Percentiles rank a stretch among this genome's conserved stretches.
These are phyloP conservation scores for Leccinum longicurvipes DNA, from an alignment of 768 basidiomycete genomes.

Conservation along the genomic window DNA sequence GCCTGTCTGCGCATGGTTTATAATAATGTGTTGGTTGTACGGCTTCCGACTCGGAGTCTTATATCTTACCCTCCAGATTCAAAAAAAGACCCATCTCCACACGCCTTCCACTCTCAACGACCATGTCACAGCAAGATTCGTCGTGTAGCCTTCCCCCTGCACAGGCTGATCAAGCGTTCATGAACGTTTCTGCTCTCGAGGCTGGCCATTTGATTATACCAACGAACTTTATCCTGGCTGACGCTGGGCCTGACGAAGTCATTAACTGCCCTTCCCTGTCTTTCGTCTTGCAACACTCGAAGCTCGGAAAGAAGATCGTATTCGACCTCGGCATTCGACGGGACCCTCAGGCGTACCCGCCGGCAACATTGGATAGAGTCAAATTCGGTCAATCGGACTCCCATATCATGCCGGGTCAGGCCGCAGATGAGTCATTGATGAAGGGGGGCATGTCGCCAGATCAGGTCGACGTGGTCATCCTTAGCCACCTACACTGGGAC, in stretches of 20 bases:
- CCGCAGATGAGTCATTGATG: slow-evolving; percentile 44
- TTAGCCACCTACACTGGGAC: slow-evolving; percentile 55
- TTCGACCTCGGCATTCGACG: slow-evolving; percentile 56
- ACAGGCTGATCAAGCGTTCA: slow-evolving; percentile 43
- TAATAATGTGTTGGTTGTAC: background rate
- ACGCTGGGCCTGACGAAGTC: background rate
- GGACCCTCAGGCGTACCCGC: slow-evolving; percentile 41
- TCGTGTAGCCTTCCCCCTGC: slow-evolving; percentile 1
- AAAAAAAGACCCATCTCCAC: background rate
- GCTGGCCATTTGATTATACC: slow-evolving; percentile 32
- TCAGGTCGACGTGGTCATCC: slow-evolving; percentile 41
- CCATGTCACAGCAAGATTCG: background rate
- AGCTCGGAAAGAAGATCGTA: slow-evolving; percentile 35
- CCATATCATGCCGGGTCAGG: slow-evolving; percentile 21
- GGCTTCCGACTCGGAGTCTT: background rate
- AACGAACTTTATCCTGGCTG: background rate
- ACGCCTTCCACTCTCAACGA: background rate
- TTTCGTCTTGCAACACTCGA: slow-evolving; percentile 50
- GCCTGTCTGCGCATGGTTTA: background rate
- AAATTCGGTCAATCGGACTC: slow-evolving; percentile 4
- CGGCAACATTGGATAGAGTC: slow-evolving; percentile 23
- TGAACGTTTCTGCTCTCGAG: slow-evolving; percentile 54
- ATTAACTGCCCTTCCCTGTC: slow-evolving; percentile 25
- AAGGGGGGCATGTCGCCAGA: slow-evolving; percentile 44
- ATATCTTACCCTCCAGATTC: background rate